Base-by-base conservation (phyloP, 352 stramenopile species). In the Phytophthora litchii region DNA sequence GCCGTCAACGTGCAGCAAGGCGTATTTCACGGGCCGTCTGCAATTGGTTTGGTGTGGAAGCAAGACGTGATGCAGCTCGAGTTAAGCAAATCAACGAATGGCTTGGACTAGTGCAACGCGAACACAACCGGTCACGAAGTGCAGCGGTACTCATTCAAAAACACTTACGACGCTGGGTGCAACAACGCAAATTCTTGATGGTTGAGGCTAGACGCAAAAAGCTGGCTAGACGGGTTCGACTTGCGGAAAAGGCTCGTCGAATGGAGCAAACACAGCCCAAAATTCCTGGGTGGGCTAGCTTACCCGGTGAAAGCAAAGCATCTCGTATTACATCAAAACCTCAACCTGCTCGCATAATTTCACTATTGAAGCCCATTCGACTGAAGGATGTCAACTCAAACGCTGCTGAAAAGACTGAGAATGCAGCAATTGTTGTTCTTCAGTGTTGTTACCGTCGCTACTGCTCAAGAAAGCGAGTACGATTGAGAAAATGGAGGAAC, bases 101-200 rank as follows among this genome's bases (percentile, higher is more conserved):
- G 68, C 43, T 75, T 10, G 32, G 16, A 27, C 14, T 72, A 16
- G 40, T 79, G 0, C 54, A 60, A 20, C 47, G 50, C 12, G 66
- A 83, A 32, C 63, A 74, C 25, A 11, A 54, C 7, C 49, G 46
- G 1, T 58, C 50, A 3, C 41, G 40, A n/a, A 9, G 20, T 14
- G 70, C 69, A 0, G 70, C 73, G 3, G 14, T 81, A 5, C 13
- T 60, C 3, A 81, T 90, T 27, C 80, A 90, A 20, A 81, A 75
- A 37, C 56, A 85, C 5, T 50, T 86, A 9, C 60, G 59, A 1
- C 52, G 76, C 3, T 90, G 78, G 76, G 58, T 79, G 9, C 61
- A 75, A 19, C 76, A 83, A 45, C 69, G 67, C n/a, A 62, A 72
- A 42, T 86, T 79, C 32, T 21, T 66, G 1, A 70, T 76, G 53